Evolutionary conservation across 768 basidiomycete genomes (phyloP), one percentile per base, ranked within the genome.

Genomic region (Hypholoma fasciculare): DNA sequence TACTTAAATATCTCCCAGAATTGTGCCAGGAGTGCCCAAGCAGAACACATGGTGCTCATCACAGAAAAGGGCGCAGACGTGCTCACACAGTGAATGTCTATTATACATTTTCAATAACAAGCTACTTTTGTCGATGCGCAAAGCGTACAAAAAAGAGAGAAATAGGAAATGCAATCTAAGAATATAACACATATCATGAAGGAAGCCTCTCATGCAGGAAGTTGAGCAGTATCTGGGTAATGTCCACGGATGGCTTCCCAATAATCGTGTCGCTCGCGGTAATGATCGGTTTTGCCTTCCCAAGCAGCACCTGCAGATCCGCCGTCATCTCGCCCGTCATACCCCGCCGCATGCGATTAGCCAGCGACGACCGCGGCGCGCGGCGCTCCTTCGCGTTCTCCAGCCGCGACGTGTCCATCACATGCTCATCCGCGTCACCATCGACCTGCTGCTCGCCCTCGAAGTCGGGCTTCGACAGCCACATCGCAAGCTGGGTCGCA

Each of bases 1-100:
- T 34, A 39, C 58, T 26, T 34, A 2, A 39, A 4, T 5, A 7
- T 50, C 56, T 26, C 17, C 0, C 48, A 94, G 91, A 89, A 88
- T 56, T 90, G 91, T 50, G 90, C 89, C 1, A 80, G 93, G 26
- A 83, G 86, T 53, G 92, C 94, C 2, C 92, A 94, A 71, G 88
- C 87, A 14, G 94, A 97, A 68, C 93, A 96, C 69, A 95, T 88
- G 83, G 75, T 97, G 7, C 75, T 95, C 27, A 90, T 96, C 54
- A 95, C 92, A 1, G 80, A 92, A 36, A 72, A 68, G 6, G 92
- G 92, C 0, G 85, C 77, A n/a, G 91, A 95, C 2, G 83, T 96
- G 5, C 76, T 96, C 34, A 96, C 94, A 17, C 59, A 64, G 50
- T 71, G 56, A 68, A 34, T 47, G 7, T 20, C 20, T 61, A 63